phyloP scores from a whole-genome alignment of 2,329 filamentous ascomycete genomes.

The Stachybotrys elegans region DNA sequence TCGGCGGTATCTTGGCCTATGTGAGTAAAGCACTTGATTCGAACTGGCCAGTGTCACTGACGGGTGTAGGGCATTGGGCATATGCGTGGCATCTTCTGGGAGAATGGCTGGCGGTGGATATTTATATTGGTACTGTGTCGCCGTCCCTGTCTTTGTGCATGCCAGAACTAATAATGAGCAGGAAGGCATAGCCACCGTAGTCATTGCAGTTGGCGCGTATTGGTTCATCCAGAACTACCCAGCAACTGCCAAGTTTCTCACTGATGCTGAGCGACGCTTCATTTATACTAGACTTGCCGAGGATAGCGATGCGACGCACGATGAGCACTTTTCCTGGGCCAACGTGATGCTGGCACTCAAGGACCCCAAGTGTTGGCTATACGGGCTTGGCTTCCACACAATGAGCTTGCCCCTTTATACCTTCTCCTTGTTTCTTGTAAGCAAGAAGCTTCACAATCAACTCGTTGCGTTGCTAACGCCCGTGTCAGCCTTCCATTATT shows the following conservation, averaged over 20 bases:
- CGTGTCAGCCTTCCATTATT: slow-evolving; percentile 43
- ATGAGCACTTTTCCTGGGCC: slow-evolving; percentile 64
- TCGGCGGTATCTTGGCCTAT: slow-evolving; percentile 52
- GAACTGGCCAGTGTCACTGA: not conserved
- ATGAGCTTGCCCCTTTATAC: slow-evolving; percentile 61
- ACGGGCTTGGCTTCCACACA: slow-evolving; percentile 66
- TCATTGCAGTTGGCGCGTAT: slow-evolving; percentile 44
- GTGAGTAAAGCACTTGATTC: slow-evolving; percentile 21
- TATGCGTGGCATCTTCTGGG: slow-evolving; percentile 47
- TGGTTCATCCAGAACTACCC: slow-evolving; percentile 66
- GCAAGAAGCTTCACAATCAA: slow-evolving; percentile 13
- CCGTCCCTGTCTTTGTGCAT: rapidly evolving
- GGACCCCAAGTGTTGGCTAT: slow-evolving; percentile 69
- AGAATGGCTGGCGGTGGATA: slow-evolving; percentile 53
- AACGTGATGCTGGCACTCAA: slow-evolving; percentile 59
- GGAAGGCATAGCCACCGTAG: slow-evolving; percentile 52
- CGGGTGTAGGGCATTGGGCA: slow-evolving; percentile 43
- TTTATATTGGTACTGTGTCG: slow-evolving; percentile 46
- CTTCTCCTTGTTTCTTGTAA: slow-evolving; percentile 47
- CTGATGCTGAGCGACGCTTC: slow-evolving; percentile 46
- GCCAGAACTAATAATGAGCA: slow-evolving; percentile 10
- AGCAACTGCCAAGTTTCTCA: slow-evolving; percentile 52
- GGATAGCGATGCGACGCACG: slow-evolving; percentile 64
- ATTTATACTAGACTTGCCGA: slow-evolving; percentile 59
- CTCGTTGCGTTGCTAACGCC: not conserved